These are phyloP conservation scores for Saturnispora mendoncae DNA, from an alignment of 805 yeast genomes.

Conservation along the genomic window DNA sequence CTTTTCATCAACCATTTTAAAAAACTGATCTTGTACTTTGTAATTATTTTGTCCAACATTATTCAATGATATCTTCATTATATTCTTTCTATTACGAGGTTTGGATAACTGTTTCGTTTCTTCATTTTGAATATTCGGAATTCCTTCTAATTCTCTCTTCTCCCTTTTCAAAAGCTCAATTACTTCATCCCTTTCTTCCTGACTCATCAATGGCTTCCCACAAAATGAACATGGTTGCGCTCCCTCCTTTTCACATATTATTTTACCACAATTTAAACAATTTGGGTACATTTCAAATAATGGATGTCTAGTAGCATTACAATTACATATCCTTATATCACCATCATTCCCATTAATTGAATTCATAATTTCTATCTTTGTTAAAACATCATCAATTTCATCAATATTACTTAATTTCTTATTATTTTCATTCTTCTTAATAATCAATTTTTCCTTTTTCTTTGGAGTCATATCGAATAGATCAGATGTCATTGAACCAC, in stretches of 20 bases:
- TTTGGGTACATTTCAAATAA: constrained; percentile 86
- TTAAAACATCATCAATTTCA: constrained; percentile 42
- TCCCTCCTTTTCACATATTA: constrained; percentile 86
- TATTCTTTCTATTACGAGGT: constrained; percentile 31
- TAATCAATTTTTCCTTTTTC: constrained; percentile 13
- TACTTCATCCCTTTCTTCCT: constrained; percentile 54
- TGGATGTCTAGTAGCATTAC: constrained; percentile 86
- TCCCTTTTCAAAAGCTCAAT: constrained; percentile 45
- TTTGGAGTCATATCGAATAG: constrained; percentile 33
- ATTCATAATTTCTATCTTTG: constrained; percentile 33
- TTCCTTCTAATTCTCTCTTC: constrained; percentile 34
- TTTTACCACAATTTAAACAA: constrained; percentile 89
- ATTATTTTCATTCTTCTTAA: constrained; percentile 23
- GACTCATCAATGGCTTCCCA: constrained; percentile 54
- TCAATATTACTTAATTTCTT: constrained; percentile 41
- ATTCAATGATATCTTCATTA: constrained; percentile 44
- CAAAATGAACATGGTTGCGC: constrained; percentile 84
- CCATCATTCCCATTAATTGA: constrained; percentile 5
- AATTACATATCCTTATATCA: constrained; percentile 44
- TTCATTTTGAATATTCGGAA: constrained; percentile 13
- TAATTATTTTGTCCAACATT: constrained; percentile 59
- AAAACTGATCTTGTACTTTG: constrained; percentile 57
- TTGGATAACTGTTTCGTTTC: constrained; percentile 14
- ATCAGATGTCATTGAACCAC: constrained; percentile 39
- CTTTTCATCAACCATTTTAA: constrained; percentile 50